Conservation (phyloP, 805 yeast genomes). For the Candida maesae region DNA sequence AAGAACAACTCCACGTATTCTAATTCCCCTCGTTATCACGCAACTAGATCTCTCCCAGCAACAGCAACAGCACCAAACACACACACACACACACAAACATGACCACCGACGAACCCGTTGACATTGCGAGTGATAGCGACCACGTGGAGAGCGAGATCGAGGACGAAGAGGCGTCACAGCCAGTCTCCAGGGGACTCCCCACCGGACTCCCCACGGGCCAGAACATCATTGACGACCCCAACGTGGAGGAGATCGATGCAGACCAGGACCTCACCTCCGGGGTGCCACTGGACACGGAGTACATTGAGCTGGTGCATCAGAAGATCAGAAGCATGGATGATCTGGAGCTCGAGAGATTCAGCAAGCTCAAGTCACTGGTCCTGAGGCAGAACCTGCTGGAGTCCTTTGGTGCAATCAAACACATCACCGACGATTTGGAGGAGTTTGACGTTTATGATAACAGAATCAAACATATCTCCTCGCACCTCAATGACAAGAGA, state of each 20-base stretch:
- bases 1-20: no score
- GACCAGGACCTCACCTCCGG: slow-evolving; percentile 63
- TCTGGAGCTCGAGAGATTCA: slow-evolving; percentile 54
- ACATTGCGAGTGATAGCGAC: slow-evolving; percentile 21
- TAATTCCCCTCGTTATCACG: no score
- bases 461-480: slow-evolving; percentile 80
- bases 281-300: slow-evolving; percentile 50
- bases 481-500: slow-evolving; percentile 56
- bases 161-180: slow-evolving; percentile 10
- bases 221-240: slow-evolving; percentile 30
- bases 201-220: slow-evolving; percentile 11
- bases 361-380: slow-evolving; percentile 54
- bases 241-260: slow-evolving; percentile 54
- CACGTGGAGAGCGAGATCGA: slow-evolving; percentile 23
- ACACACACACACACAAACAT: neutral
- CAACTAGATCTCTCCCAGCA: no score
- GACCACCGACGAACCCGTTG: slow-evolving; percentile 7
- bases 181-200: slow-evolving; percentile 10
- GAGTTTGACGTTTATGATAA: slow-evolving; percentile 92
- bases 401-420: slow-evolving; percentile 67
- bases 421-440: slow-evolving; percentile 52
- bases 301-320: slow-evolving; percentile 64
- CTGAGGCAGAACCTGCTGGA: slow-evolving; percentile 82
- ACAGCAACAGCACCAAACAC: no score
- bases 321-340: slow-evolving; percentile 63